Base-by-base conservation (phyloP, 2,329 filamentous ascomycete genomes). In the Scleromitrula shiraiana region DNA sequence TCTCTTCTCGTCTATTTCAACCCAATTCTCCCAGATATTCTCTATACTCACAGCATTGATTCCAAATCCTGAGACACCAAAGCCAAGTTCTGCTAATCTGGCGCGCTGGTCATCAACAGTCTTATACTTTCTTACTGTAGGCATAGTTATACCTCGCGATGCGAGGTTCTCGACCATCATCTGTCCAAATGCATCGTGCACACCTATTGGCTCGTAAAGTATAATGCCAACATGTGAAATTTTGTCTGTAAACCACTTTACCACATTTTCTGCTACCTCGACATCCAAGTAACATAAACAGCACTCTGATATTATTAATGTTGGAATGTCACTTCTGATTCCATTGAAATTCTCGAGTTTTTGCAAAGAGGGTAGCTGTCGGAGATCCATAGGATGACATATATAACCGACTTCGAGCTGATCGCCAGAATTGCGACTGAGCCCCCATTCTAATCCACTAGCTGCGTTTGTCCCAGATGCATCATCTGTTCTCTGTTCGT, bases 111-210 rank as follows among this genome's bases (percentile, higher is more conserved):
- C 79, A 4, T 67, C 66, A 0, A 88, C 71, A 9, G 81, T 77
- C 20, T 77, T 78, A 66, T 90, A 96, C 32, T 71, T 73, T 20
- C 83, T 75, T 37, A 98, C 67, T 0, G 90, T 95, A 29, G 90
- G 89, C 69, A 98, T 83, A 20, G 79, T 75, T 44, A 98, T 95
- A 5, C 83, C 82, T 15, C 93, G 77, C 2, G 85, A 77, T 0
- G 85, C 85, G 0, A 98, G 78, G 61, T 98, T 98, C 2, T 85
- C 80, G 1, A 91, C 80, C 93, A 98, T 98, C 55, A 89, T 90
- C 56, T 79, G 78, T 3, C 93, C 93, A 59, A 98, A 98, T 4
- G 89, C 70, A 62, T 96, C 90, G 53, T 85, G 70, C 0, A 90
- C 87, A 2, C 80, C 77, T 50, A 95, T 85, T 0, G 93, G 91